These are phyloP conservation scores for Fraxinus dipetala DNA, from an alignment of 305 asterid species.

Conservation along the genomic window DNA sequence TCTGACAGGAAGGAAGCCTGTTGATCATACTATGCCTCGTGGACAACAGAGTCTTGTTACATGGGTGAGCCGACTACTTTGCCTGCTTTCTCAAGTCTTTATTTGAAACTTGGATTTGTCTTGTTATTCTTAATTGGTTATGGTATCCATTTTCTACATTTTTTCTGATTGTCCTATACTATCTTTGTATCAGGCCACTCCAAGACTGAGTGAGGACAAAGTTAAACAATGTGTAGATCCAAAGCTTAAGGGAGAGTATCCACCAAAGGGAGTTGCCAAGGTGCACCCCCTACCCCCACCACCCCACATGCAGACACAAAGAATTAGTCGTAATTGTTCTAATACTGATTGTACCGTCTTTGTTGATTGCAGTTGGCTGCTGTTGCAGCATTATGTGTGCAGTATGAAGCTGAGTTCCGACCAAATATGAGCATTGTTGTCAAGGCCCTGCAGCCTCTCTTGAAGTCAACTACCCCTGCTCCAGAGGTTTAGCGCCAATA, in stretches of 20 bases:
- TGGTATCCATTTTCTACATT: not conserved
- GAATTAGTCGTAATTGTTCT: not conserved
- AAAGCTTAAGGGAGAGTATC: slow-evolving; percentile 60
- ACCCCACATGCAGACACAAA: not conserved
- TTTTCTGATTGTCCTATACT: slow-evolving; percentile 11
- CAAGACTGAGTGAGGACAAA: slow-evolving; percentile 74
- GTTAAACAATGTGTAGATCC: slow-evolving; percentile 74
- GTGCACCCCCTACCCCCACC: slow-evolving; percentile 24
- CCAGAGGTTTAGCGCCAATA: slow-evolving; percentile 20
- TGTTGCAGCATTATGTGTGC: slow-evolving; percentile 76
- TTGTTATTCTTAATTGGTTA: not conserved
- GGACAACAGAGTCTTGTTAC: slow-evolving; percentile 78
- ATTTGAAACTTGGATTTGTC: not conserved
- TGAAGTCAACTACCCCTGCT: slow-evolving; percentile 45
- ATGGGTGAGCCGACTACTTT: slow-evolving; percentile 44
- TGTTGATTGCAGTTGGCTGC: slow-evolving; percentile 56
- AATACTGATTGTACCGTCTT: not conserved
- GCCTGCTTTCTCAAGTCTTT: slow-evolving; percentile 3
- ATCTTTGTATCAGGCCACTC: slow-evolving; percentile 55
- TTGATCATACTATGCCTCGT: slow-evolving; percentile 79
- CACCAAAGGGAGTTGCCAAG: slow-evolving; percentile 78
- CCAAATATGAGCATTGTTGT: slow-evolving; percentile 82
- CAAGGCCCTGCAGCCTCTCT: slow-evolving; percentile 71
- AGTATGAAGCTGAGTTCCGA: slow-evolving; percentile 75
- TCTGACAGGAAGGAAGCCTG: slow-evolving; percentile 76